Percentiles rank a stretch among this genome's conserved stretches.
These are phyloP conservation scores for Stylonectria norvegica DNA, from an alignment of 2,329 filamentous ascomycete species.

Conservation along the genomic window DNA sequence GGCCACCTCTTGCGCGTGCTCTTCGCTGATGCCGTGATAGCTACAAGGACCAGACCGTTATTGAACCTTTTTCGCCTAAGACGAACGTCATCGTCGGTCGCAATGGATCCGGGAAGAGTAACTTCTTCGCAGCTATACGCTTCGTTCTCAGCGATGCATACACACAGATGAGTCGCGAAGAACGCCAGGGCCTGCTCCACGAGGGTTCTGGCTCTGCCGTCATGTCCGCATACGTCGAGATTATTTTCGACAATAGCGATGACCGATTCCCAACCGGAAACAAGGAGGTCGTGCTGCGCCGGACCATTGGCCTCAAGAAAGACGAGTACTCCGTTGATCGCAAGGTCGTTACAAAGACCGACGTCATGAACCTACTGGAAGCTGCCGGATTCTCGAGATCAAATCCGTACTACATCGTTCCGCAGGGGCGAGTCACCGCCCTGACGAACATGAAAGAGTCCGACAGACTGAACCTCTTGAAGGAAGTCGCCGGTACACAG, in stretches of 20 bases:
- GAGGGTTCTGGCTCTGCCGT: slow-evolving; percentile 97
- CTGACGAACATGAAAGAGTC: slow-evolving; percentile 99
- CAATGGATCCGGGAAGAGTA: slow-evolving; percentile 98
- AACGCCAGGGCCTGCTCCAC: slow-evolving; percentile 92
- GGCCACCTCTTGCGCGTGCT: slow-evolving; percentile 5
- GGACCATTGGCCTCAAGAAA: slow-evolving; percentile 96
- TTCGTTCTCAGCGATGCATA: slow-evolving; percentile 98
- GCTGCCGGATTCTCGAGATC: slow-evolving; percentile 94
- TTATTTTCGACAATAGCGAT: slow-evolving; percentile 97
- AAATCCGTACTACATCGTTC: slow-evolving; percentile 98
- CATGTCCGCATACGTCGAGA: slow-evolving; percentile 99
- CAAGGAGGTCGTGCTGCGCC: slow-evolving; percentile 83
- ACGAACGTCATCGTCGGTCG: slow-evolving; percentile 98
- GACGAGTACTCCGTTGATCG: slow-evolving; percentile 97
- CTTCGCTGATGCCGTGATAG: slow-evolving; percentile 44
- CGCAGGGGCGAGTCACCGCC: slow-evolving; percentile 91
- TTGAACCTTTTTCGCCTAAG: slow-evolving; percentile 95
- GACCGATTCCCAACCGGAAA: slow-evolving; percentile 92
- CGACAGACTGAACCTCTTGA: slow-evolving; percentile 82
- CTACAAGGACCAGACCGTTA: slow-evolving; percentile 99
- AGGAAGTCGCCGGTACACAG: slow-evolving; percentile 97
- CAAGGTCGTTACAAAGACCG: slow-evolving; percentile 90
- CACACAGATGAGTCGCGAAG: slow-evolving; percentile 90
- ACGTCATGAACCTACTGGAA: slow-evolving; percentile 93
- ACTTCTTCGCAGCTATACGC: slow-evolving; percentile 98